These are phyloP conservation scores for Hondaea fermentalgiana DNA, from an alignment of 108 stramenopile species.

Conservation along the genomic window DNA sequence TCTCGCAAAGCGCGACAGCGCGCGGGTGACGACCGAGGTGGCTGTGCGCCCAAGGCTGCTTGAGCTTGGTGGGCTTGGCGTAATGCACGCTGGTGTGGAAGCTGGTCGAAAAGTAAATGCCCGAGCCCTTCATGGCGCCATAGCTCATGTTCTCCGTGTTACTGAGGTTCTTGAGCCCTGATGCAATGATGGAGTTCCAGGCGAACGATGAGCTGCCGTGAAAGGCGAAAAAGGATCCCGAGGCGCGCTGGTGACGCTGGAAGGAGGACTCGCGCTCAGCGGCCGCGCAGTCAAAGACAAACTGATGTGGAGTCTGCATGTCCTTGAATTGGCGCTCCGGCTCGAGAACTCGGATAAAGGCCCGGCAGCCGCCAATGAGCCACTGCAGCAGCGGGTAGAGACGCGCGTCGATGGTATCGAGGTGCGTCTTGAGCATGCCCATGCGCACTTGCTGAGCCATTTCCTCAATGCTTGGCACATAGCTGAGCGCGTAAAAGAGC, in stretches of 20 bases:
- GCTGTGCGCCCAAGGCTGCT: conserved; percentile 14
- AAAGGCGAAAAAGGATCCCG: background rate
- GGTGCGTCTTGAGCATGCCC: background rate
- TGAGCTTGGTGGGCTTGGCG: conserved; percentile 18
- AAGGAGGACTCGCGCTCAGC: background rate
- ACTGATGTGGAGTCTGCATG: background rate
- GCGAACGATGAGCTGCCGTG: conserved; percentile 8
- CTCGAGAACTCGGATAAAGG: background rate
- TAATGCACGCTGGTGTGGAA: conserved; percentile 16
- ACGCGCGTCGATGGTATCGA: background rate
- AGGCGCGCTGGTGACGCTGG: background rate
- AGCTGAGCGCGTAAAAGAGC: conserved; percentile 12
- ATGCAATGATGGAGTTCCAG: conserved; percentile 13
- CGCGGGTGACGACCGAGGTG: background rate
- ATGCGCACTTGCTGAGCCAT: background rate
- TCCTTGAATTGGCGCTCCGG: conserved; percentile 10
- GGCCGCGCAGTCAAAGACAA: conserved; percentile 4
- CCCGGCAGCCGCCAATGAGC: conserved; percentile 15
- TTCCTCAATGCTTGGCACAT: background rate
- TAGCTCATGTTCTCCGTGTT: conserved; percentile 15
- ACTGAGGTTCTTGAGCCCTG: conserved; percentile 6
- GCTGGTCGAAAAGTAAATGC: conserved; percentile 10
- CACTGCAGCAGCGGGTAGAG: background rate
- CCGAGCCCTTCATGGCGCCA: background rate
- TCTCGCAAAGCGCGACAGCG: conserved; percentile 2